phyloP scores from a whole-genome alignment of 1,284 basidiomycete genomes.

The Microbotryum violaceum region DNA sequence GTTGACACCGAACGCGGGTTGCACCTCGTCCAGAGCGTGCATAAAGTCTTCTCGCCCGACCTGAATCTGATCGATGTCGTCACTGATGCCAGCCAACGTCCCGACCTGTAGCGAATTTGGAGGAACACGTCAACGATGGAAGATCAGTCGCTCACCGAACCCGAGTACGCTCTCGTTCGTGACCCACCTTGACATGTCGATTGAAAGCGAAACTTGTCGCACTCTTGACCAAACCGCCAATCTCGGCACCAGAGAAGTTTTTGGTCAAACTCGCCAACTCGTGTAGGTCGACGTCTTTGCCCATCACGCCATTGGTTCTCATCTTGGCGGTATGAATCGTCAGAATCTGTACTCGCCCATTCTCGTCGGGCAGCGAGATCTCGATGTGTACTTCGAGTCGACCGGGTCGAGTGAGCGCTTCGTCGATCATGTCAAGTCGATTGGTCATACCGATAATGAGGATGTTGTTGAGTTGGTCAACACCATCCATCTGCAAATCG shows the following conservation, averaged over 20 bases:
- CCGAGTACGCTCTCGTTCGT: not conserved
- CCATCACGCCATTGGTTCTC: slow-evolving; percentile 87
- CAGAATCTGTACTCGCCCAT: slow-evolving; percentile 87
- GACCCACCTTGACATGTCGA: slow-evolving; percentile 78
- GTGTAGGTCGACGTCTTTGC: slow-evolving; percentile 69
- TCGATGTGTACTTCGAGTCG: slow-evolving; percentile 99
- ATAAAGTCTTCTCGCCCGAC: slow-evolving; percentile 85
- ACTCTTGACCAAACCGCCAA: slow-evolving; percentile 92
- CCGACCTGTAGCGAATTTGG: slow-evolving; percentile 53
- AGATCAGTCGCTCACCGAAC: not conserved
- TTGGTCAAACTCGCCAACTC: slow-evolving; percentile 84
- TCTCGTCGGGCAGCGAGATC: slow-evolving; percentile 91
- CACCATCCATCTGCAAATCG: slow-evolving; percentile 82
- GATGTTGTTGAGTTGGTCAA: slow-evolving; percentile 98
- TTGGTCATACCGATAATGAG: slow-evolving; percentile 99
- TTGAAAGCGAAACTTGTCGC: slow-evolving; percentile 98
- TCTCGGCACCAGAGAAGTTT: slow-evolving; percentile 97
- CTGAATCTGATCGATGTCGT: slow-evolving; percentile 87
- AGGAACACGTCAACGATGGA: not conserved
- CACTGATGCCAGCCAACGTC: slow-evolving; percentile 89
- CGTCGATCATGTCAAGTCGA: slow-evolving; percentile 97
- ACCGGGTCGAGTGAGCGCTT: slow-evolving; percentile 91
- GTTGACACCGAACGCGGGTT: slow-evolving; percentile 93
- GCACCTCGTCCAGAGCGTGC: slow-evolving; percentile 87
- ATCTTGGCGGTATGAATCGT: slow-evolving; percentile 94